phyloP scores from a whole-genome alignment of 2,329 filamentous ascomycete species.

The Geosmithia morbida region DNA sequence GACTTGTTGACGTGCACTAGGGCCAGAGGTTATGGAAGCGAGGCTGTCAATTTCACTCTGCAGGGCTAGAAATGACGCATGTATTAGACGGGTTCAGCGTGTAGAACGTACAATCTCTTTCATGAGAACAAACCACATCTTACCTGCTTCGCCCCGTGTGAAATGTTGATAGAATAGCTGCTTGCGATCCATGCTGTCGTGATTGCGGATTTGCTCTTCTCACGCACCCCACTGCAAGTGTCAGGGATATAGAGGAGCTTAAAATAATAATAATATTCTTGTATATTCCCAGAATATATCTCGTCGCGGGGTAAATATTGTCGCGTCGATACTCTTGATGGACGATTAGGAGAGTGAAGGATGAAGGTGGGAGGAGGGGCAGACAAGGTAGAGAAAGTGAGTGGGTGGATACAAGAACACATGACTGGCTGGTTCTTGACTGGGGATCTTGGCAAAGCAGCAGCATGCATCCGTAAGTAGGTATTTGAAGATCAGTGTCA shows the following conservation, averaged over 20 bases:
- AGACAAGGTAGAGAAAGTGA: background rate
- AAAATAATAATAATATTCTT: too few species aligned
- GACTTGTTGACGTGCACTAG: constrained; percentile 64
- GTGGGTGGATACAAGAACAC: background rate
- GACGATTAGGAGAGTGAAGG: background rate
- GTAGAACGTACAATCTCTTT: too few species aligned
- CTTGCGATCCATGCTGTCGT: constrained; percentile 34
- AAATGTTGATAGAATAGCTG: constrained; percentile 80
- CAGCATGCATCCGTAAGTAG: too few species aligned
- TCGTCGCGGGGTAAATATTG: too few species aligned
- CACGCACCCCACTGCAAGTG: too few species aligned
- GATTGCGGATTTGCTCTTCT: background rate
- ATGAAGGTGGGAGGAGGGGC: background rate
- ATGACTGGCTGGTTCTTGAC: background rate
- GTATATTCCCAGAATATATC: too few species aligned
- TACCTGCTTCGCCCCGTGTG: constrained; percentile 59
- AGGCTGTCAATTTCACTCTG: constrained; percentile 64
- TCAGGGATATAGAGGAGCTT: too few species aligned
- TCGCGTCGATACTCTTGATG: background rate
- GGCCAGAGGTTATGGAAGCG: constrained; percentile 43
- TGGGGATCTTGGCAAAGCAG: too few species aligned
- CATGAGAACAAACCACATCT: constrained; percentile 11
- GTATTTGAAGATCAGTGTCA: too few species aligned
- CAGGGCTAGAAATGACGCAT: constrained; percentile 36
- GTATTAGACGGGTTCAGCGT: constrained; percentile 1